Base-by-base conservation (phyloP, 2,329 filamentous ascomycete genomes). In the Botryosphaeria dothidea region DNA sequence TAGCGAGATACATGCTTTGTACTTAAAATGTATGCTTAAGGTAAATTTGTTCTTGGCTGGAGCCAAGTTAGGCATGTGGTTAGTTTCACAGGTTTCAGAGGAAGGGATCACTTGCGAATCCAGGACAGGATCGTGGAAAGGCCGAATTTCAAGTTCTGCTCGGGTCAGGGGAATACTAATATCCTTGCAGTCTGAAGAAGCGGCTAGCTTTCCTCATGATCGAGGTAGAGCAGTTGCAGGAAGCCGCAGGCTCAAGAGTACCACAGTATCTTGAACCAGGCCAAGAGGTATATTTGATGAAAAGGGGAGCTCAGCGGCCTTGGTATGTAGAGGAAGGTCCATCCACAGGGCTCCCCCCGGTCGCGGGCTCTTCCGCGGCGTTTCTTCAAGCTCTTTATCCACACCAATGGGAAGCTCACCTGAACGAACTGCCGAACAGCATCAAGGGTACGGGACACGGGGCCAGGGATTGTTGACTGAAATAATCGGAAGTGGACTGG, bases 1-100 rank as follows among this genome's bases (percentile, higher is more conserved):
- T 56, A 56, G 52, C 52, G 52, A 56, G 52, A 25, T 17, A 41
- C 7, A 41, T 31, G 34, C 52, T 41, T 56, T 45, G 52, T 36
- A 31, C 52, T 56, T 27, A 56, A 23, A 8, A 17, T 41, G 51
- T 17, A 56, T 38, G 51, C 51, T 56, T 56, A 25, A 56, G 29
- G 27, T 19, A 19, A 19, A 17, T 4, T 2, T 19, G n/a, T 19
- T n/a, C 31, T 52, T 23, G 49, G n/a, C 49, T 52, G 17, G 19
- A 21, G 27, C 29, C 9, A 34, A 21, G 8, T 5, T 52, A 19
- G 8, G 29, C 48, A 11, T 9, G 15, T 9, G 27, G 17, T n/a
- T 34, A 8, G n/a, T 27, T 34, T n/a, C 11, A 6, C 29, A 11
- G 29, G 27, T 34, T 41, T n/a, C 15, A 46, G n/a, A n/a, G n/a